Percentiles rank a stretch among this genome's conserved stretches.
Evolutionary conservation across 345 rosid genomes (phyloP).

Genomic region (Syzygium aqueum): DNA sequence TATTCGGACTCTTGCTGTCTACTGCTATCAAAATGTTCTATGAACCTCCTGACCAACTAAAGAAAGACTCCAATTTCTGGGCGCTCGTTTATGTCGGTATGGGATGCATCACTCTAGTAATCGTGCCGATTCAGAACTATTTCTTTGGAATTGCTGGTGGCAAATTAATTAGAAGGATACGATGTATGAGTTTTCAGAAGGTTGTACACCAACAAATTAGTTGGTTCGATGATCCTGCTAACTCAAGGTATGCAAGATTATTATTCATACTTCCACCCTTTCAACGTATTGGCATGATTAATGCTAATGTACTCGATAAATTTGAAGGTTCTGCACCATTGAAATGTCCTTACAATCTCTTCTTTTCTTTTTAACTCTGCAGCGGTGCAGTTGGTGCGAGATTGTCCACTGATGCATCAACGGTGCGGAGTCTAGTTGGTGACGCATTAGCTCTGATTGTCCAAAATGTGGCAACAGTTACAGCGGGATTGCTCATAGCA

Average conservation of each 20-base stretch:
- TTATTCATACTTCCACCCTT: background rate
- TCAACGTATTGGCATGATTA: background rate
- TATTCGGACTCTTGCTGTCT: constrained; percentile 67
- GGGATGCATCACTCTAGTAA: constrained; percentile 18
- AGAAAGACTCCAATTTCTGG: constrained; percentile 57
- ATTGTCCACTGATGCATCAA: constrained; percentile 53
- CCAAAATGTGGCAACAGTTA: constrained; percentile 38
- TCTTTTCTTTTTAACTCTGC: background rate
- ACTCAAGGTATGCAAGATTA: constrained; percentile 38
- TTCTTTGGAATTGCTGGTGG: constrained; percentile 80
- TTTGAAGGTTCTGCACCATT: background rate
- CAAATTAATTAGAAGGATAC: constrained; percentile 57
- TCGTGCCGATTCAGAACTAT: constrained; percentile 54
- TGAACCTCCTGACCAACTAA: constrained; percentile 24
- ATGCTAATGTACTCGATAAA: background rate
- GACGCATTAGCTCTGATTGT: constrained; percentile 43
- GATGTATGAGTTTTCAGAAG: constrained; percentile 59
- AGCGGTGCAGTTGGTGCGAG: constrained; percentile 69
- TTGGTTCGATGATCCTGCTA: constrained; percentile 78
- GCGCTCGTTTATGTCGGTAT: constrained; percentile 35
- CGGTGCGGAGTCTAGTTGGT: constrained; percentile 40
- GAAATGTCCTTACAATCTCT: background rate
- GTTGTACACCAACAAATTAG: constrained; percentile 77
- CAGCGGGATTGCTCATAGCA: constrained; percentile 38
- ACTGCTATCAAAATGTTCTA: constrained; percentile 57